phyloP scores from a whole-genome alignment of 352 stramenopile species.

The Elongisporangium undulatum region DNA sequence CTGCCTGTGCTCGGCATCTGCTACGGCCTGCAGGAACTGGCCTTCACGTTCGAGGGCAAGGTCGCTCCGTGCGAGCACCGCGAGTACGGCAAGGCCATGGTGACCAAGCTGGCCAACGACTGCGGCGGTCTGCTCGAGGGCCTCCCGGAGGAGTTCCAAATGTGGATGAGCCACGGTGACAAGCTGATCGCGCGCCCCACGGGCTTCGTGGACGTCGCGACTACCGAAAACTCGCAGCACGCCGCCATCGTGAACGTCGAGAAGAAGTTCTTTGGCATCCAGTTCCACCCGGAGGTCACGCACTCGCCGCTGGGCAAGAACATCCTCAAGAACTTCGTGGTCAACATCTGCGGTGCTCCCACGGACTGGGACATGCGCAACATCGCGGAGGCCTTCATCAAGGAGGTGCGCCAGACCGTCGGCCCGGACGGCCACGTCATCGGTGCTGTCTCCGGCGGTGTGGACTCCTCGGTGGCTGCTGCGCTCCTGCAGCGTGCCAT shows the following conservation, averaged over 20 bases:
- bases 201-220: slow-evolving; percentile 89
- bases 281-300: slow-evolving; percentile 98
- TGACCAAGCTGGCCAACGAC: slow-evolving; percentile 63
- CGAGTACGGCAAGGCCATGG: slow-evolving; percentile 97
- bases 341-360: slow-evolving; percentile 92
- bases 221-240: slow-evolving; percentile 90
- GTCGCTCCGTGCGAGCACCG: slow-evolving; percentile 92
- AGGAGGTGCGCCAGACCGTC: slow-evolving; percentile 89
- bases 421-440: slow-evolving; percentile 96
- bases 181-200: slow-evolving; percentile 94
- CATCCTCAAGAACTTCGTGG: slow-evolving; percentile 97
- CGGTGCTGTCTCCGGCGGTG: slow-evolving; percentile 96
- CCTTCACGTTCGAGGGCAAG: slow-evolving; percentile 94
- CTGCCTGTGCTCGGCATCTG: slow-evolving; percentile 98
- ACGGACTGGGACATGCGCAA: slow-evolving; percentile 98
- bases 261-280: slow-evolving; percentile 96
- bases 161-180: slow-evolving; percentile 99
- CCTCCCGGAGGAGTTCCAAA: slow-evolving; percentile 92
- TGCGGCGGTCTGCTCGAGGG: slow-evolving; percentile 86
- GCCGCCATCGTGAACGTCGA: slow-evolving; percentile 93
- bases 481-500: slow-evolving; percentile 97
- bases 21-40: slow-evolving; percentile 95
- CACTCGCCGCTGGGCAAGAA: slow-evolving; percentile 94
- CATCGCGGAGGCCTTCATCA: slow-evolving; percentile 89
- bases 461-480: slow-evolving; percentile 98